Percentiles rank a stretch among this genome's conserved stretches.
phyloP scores from a whole-genome alignment of 768 basidiomycete species.

The Leccinum obscurum region DNA sequence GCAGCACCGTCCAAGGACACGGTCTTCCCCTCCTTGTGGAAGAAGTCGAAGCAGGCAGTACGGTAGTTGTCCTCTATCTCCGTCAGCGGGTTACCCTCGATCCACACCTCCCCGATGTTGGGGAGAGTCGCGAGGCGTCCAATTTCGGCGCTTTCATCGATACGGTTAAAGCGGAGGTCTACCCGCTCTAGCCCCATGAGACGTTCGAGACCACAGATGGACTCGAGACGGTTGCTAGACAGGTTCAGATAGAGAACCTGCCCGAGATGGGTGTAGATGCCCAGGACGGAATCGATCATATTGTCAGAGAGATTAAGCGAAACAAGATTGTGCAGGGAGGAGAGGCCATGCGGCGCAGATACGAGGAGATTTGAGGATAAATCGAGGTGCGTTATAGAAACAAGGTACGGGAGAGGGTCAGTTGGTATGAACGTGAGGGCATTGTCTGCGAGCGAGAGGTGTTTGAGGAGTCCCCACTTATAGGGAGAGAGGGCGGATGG shows the following conservation, averaged over 20 bases:
- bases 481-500: conserved; percentile 48
- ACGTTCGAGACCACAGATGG: conserved; percentile 94
- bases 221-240: conserved; percentile 84
- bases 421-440: conserved; percentile 78
- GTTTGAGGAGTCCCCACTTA: conserved; percentile 76
- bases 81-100: conserved; percentile 81
- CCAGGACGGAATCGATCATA: conserved; percentile 94
- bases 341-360: conserved; percentile 78
- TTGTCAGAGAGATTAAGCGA: conserved; percentile 97
- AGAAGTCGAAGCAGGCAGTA: conserved; percentile 77
- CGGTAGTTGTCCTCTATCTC: conserved; percentile 72
- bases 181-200: conserved; percentile 79
- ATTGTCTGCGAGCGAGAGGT: conserved; percentile 79
- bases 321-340: conserved; percentile 71
- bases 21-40: conserved; percentile 79
- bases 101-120: conserved; percentile 76
- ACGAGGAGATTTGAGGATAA: conserved; percentile 90
- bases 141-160: conserved; percentile 84
- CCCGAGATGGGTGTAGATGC: conserved; percentile 80
- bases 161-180: conserved; percentile 76
- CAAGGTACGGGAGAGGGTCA: conserved; percentile 62
- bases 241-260: conserved; percentile 79
- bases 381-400: conserved; percentile 79
- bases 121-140: conserved; percentile 80
- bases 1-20: conserved; percentile 73